Conservation (phyloP, 2,329 filamentous ascomycete species). For the Saccharata proteae region DNA sequence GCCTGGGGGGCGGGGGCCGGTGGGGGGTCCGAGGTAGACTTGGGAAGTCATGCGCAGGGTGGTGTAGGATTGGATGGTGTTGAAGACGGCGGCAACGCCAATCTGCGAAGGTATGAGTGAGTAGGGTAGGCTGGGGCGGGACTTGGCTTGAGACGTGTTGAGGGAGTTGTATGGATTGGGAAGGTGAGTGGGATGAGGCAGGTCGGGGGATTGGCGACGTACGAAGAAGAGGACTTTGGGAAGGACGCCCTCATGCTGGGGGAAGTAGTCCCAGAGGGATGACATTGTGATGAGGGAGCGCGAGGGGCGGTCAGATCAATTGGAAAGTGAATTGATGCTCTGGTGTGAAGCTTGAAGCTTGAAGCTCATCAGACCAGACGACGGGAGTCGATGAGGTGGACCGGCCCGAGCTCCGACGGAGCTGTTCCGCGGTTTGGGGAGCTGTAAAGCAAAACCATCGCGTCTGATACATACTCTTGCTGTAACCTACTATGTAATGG, state of each 20-base stretch:
- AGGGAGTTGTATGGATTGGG: background rate
- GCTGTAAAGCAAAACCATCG: no score
- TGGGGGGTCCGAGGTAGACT: slow-evolving; percentile 60
- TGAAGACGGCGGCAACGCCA: slow-evolving; percentile 69
- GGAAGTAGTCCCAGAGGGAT: slow-evolving; percentile 29
- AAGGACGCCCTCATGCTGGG: slow-evolving; percentile 38
- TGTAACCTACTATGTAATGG: no score
- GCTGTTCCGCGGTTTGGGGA: no score
- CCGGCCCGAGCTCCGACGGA: no score
- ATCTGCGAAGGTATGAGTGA: slow-evolving; percentile 41
- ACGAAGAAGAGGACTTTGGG: slow-evolving; percentile 57
- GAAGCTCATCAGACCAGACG: no score
- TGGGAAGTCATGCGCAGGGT: slow-evolving; percentile 75
- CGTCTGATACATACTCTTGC: no score
- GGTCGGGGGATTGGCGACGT: slow-evolving; percentile 15
- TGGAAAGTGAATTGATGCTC: no score
- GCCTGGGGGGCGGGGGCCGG: slow-evolving; percentile 21
- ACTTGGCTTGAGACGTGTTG: background rate
- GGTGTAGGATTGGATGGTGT: slow-evolving; percentile 71
- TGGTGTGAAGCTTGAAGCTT: no score
- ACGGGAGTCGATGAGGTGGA: no score
- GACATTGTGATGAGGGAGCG: slow-evolving; percentile 23
- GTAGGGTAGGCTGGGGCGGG: background rate
- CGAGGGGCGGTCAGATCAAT: no score
- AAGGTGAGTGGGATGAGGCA: slow-evolving; percentile 2